Evolutionary conservation across 805 yeast species (phyloP), one percentile per base, ranked within the genome.

Genomic region (Candida maesae): DNA sequence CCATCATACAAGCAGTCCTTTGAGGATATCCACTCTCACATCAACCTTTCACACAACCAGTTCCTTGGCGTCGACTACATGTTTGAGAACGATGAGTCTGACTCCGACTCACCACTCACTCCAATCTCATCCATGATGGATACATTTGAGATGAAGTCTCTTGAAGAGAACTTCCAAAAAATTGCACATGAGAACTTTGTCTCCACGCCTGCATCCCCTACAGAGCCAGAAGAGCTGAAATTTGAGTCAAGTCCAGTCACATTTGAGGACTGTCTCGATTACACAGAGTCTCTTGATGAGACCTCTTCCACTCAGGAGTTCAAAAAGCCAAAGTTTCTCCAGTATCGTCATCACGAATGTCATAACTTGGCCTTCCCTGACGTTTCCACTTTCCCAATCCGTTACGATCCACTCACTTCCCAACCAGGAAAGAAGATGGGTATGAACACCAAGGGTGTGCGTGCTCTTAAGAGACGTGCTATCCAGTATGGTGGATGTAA

Each of bases 341-440:
- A 53, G 18, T 55, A 55, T 26, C 56, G 61, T 49, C 59, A 54
- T 23, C 52, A 57, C 35, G 61, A 57, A 28, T 53, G 46, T 28
- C 61, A 57, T 42, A 57, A 57, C 34, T 30, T 57, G 31, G 61
- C 61, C 9, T 57, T 57, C 36, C 53, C 59, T 13, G 61, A 56
- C 29, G 56, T 54, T 18, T 50, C 58, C 14, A 51, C 58, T 3
- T 56, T 55, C 50, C 61, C 61, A 24, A 31, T 55, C 16, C 50
- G 61, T 38, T 55, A 35, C 33, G 58, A 56, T 40, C 58, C 60
- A 21, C 21, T 44, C 17, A 33, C 39, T 6, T 13, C 35, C 16
- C 46, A 33, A 24, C 21, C 37, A 14, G 17, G 20, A 10, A 46
- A 20, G 39, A 36, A 33, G 25, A 40, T 33, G 20, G 41, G 38